Conservation (phyloP, 495 filamentous ascomycete genomes). For the Trichocladium uniseriatum region DNA sequence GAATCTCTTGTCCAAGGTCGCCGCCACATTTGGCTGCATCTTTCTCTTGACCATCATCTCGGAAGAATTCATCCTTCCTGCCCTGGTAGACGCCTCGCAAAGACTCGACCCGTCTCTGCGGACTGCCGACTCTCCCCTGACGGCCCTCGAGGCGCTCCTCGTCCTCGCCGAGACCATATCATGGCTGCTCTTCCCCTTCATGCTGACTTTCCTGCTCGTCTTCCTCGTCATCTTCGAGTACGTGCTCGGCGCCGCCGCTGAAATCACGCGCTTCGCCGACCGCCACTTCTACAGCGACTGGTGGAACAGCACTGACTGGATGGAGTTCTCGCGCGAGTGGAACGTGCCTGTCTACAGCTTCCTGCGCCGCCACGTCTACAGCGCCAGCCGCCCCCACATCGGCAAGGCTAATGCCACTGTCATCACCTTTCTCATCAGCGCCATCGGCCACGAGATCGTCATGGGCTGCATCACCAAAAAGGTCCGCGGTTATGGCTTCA, state of each 20-base stretch:
- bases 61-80: constrained; percentile 93
- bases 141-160: constrained; percentile 56
- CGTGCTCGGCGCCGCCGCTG: constrained; percentile 85
- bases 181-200: constrained; percentile 91
- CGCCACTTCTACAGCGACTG: constrained; percentile 95
- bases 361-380: constrained; percentile 90
- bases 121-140: constrained; percentile 30
- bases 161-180: constrained; percentile 89
- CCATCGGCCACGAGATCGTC: constrained; percentile 86
- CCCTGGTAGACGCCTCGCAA: constrained; percentile 63
- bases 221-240: constrained; percentile 99
- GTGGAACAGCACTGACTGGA: constrained; percentile 86
- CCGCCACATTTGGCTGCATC: constrained; percentile 93
- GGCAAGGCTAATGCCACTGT: constrained; percentile 72
- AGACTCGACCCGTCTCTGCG: constrained; percentile 45
- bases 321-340: constrained; percentile 97
- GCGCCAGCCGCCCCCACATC: constrained; percentile 61
- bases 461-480: constrained; percentile 99
- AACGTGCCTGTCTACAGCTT: constrained; percentile 98
- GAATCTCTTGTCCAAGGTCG: constrained; percentile 73
- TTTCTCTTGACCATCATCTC: constrained; percentile 85
- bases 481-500: constrained; percentile 83
- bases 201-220: constrained; percentile 88
- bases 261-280: constrained; percentile 89
- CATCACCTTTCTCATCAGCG: constrained; percentile 85